Conservation (phyloP, 2,329 filamentous ascomycete species). For the Aaosphaeria arxii region DNA sequence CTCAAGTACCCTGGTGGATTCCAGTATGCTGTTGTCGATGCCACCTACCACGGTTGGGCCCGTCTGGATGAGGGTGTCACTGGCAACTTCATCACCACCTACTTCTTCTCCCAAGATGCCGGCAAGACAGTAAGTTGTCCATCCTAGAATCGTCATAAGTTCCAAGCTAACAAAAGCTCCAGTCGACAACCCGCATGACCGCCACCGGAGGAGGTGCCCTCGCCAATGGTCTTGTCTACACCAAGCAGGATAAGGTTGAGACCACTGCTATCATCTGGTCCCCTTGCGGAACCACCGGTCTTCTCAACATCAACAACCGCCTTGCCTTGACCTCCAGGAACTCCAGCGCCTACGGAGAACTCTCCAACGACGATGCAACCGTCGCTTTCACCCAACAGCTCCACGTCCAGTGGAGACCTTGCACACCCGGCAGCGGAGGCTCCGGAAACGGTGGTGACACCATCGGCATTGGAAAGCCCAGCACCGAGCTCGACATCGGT, state of each 20-base stretch:
- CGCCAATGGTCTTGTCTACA: slow-evolving; percentile 41
- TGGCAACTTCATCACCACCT: slow-evolving; percentile 32
- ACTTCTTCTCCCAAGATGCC: slow-evolving; percentile 37
- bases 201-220: slow-evolving; percentile 38
- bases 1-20: slow-evolving; percentile 37
- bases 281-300: slow-evolving; percentile 29
- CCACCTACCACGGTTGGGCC: slow-evolving; percentile 37
- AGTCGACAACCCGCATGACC: slow-evolving; percentile 22
- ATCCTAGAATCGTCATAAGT: neutral
- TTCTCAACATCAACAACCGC: slow-evolving; percentile 34
- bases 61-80: slow-evolving; percentile 32
- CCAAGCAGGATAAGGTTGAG: slow-evolving; percentile 42
- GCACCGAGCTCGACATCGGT: slow-evolving; percentile 12
- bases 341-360: slow-evolving; percentile 20
- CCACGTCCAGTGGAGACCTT: slow-evolving; percentile 31
- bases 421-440: slow-evolving; percentile 13
- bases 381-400: slow-evolving; percentile 35
- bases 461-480: slow-evolving; percentile 23
- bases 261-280: slow-evolving; percentile 33
- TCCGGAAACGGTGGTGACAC: slow-evolving; percentile 10
- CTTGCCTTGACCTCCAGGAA: slow-evolving; percentile 22
- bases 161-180: neutral
- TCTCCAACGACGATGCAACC: slow-evolving; percentile 33
- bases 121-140: slow-evolving; percentile 20
- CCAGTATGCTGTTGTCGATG: slow-evolving; percentile 34